These are phyloP conservation scores for Solidago caesia DNA, from an alignment of 129 eudicot species.

Conservation along the genomic window DNA sequence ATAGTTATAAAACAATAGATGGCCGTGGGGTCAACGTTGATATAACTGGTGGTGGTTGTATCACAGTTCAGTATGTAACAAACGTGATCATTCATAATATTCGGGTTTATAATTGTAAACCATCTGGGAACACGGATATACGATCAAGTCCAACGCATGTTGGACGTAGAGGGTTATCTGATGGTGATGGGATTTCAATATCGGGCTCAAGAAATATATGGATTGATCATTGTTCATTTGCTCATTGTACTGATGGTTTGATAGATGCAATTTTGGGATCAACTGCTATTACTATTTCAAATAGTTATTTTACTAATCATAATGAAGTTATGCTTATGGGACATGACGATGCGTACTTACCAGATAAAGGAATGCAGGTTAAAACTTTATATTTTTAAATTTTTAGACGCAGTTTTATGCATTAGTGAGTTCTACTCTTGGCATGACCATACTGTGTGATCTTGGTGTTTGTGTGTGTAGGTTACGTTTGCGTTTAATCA, in stretches of 20 bases:
- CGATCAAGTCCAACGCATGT: conserved; percentile 53
- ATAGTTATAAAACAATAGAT: conserved; percentile 56
- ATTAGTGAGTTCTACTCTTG: neutral
- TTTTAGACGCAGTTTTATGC: neutral
- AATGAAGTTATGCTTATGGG: conserved; percentile 71
- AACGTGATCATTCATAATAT: conserved; percentile 56
- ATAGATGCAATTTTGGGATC: conserved; percentile 61
- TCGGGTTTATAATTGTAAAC: conserved; percentile 45
- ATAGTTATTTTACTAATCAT: conserved; percentile 59
- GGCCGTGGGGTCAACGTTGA: conserved; percentile 65
- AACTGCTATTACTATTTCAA: conserved; percentile 61
- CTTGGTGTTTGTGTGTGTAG: conserved; percentile 27
- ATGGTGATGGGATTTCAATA: conserved; percentile 64
- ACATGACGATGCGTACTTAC: conserved; percentile 46
- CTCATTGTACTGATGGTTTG: conserved; percentile 63
- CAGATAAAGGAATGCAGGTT: conserved; percentile 69
- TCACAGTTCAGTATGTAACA: conserved; percentile 53
- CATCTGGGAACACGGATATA: conserved; percentile 49
- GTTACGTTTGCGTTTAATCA: conserved; percentile 58
- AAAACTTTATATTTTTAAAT: conserved; percentile 2
- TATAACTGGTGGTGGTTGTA: conserved; percentile 60
- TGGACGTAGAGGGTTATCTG: conserved; percentile 56
- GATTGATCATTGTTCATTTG: conserved; percentile 60
- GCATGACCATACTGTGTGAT: neutral
- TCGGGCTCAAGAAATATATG: conserved; percentile 64